Evolutionary conservation across 306 rosid species (phyloP).

Genomic region (Cyamopsis tetragonoloba): DNA sequence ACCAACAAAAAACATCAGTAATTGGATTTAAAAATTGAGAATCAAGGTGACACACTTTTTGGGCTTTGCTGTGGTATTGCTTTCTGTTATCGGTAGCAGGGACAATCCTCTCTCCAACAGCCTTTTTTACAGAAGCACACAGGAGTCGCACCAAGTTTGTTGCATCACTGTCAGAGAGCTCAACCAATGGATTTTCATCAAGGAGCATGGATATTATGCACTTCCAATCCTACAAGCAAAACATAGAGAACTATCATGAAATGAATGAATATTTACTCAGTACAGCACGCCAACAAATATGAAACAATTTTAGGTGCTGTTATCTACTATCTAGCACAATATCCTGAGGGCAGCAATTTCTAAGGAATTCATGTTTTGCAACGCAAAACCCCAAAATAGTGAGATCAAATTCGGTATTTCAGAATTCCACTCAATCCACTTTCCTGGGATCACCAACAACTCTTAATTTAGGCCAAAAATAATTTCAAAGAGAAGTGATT

Average conservation of each 20-base stretch:
- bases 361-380: background rate
- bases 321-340: conserved; percentile 17
- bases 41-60: conserved; percentile 50
- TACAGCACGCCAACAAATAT: background rate
- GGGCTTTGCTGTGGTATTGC: conserved; percentile 82
- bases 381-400: background rate
- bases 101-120: conserved; percentile 94
- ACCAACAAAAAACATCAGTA: background rate
- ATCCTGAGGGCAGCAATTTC: conserved; percentile 1
- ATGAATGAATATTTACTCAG: conserved; percentile 20
- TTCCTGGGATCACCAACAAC: background rate
- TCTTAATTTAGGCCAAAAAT: background rate
- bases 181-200: conserved; percentile 65
- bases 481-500: background rate
- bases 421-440: background rate
- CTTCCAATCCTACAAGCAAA: conserved; percentile 89
- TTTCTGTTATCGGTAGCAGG: conserved; percentile 81
- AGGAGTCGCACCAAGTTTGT: conserved; percentile 94
- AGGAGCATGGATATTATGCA: conserved; percentile 86
- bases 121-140: conserved; percentile 87
- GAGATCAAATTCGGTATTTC: conserved; percentile 7
- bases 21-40: conserved; percentile 7
- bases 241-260: conserved; percentile 24
- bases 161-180: conserved; percentile 83
- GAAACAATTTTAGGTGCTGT: conserved; percentile 4